Evolutionary conservation across 2,329 filamentous ascomycete genomes (phyloP), one percentile per base, ranked within the genome.

Genomic region (Trichoderma sp.): DNA sequence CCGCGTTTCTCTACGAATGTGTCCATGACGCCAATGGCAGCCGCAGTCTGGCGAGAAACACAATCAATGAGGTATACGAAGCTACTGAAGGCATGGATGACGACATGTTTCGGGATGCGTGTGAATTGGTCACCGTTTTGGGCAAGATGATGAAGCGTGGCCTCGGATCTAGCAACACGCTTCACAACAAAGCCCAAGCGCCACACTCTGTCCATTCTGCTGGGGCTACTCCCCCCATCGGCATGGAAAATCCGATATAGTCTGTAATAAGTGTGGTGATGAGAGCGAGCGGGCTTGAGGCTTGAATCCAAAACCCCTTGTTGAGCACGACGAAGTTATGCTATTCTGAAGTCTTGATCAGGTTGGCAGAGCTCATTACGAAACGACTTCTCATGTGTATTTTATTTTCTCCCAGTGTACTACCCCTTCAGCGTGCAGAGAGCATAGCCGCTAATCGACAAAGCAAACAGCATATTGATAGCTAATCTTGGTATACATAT

Each of bases 1-100:
- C 92, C 16, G 94, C 94, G 0, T 99, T 97, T 77, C 83, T 97
- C 1, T 97, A 95, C 83, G 96, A 98, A 76, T 98, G 95, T 76
- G 85, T 93, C 2, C 93, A 96, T 76, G 94, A 98, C 74, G 84
- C 87, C 58, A 90, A 94, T 26, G 88, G 84, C 43, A 94, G 93
- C 63, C 87, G 94, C 37, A 86, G 87, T 66, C 80, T 97, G 16
- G 95, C 96, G 13, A 91, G 92, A 75, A 86, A 90, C 46, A 93
- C 94, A 3, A 96, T 98, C 70, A 87, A 91, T 52, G 93, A 97
- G 74, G 95, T 97, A 1, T 97, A 97, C 77, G 91, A 94, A 68
- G 93, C 94, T 1, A 89, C 91, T 65, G 94, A 97, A 79, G 93
- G 92, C 24, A 95, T 98, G 89, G 93, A 96, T 69, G 94, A 98